phyloP scores from a whole-genome alignment of 164 flowering plant genomes.

The Santalum album region DNA sequence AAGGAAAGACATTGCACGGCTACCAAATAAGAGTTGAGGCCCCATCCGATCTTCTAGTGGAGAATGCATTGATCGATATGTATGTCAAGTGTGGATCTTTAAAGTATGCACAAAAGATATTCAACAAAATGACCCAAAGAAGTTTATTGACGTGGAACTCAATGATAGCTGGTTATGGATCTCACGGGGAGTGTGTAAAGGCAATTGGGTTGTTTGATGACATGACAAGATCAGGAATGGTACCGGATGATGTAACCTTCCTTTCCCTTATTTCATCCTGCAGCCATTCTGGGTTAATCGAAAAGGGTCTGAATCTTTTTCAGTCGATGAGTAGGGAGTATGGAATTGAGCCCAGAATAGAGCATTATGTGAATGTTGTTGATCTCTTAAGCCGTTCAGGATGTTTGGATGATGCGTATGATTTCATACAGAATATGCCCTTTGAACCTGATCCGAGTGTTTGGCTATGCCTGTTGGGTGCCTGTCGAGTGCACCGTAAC shows the following conservation, averaged over 20 bases:
- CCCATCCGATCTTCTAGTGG: slow-evolving; percentile 31
- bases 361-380: slow-evolving; percentile 45
- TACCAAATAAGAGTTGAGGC: slow-evolving; percentile 27
- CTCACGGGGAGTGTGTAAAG: slow-evolving; percentile 37
- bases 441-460: slow-evolving; percentile 38
- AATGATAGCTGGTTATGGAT: slow-evolving; percentile 50
- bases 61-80: slow-evolving; percentile 50
- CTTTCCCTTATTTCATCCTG: slow-evolving; percentile 49
- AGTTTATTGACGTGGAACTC: slow-evolving; percentile 46
- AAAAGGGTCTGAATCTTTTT: slow-evolving; percentile 36
- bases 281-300: slow-evolving; percentile 49
- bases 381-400: slow-evolving; percentile 58
- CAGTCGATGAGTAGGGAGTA: slow-evolving; percentile 33
- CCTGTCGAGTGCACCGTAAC: slow-evolving; percentile 30
- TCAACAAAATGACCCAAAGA: slow-evolving; percentile 26
- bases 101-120: slow-evolving; percentile 24
- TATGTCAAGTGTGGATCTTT: slow-evolving; percentile 50
- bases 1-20: slow-evolving; percentile 47
- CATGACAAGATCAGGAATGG: slow-evolving; percentile 27
- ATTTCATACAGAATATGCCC: slow-evolving; percentile 38
- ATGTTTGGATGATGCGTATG: slow-evolving; percentile 37
- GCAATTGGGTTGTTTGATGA: slow-evolving; percentile 32
- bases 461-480: slow-evolving; percentile 41
- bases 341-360: slow-evolving; percentile 37
- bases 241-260: slow-evolving; percentile 46